Conservation (phyloP, 2,329 filamentous ascomycete species). For the Alternaria atra region DNA sequence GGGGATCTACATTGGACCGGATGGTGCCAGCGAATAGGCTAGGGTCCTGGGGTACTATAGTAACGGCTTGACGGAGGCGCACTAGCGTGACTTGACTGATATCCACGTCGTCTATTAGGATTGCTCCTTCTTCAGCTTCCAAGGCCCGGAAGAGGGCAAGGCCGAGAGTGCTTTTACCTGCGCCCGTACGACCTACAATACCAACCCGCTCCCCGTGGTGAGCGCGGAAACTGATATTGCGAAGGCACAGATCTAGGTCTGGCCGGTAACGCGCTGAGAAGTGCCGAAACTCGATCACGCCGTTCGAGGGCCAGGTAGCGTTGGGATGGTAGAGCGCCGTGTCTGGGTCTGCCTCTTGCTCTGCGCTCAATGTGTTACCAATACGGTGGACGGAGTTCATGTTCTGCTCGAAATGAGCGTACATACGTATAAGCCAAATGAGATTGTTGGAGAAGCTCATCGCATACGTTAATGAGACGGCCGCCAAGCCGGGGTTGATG, state of each 20-base stretch:
- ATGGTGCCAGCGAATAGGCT: slow-evolving; percentile 82
- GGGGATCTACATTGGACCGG: slow-evolving; percentile 79
- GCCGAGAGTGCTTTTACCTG: slow-evolving; percentile 84
- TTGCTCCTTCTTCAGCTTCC: slow-evolving; percentile 55
- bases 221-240: slow-evolving; percentile 68
- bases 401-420: slow-evolving; percentile 2
- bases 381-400: slow-evolving; percentile 3
- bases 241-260: slow-evolving; percentile 57
- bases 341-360: not conserved
- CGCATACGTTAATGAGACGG: not conserved
- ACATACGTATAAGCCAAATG: slow-evolving; percentile 1
- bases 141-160: slow-evolving; percentile 76
- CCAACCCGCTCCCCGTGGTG: slow-evolving; percentile 78
- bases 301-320: slow-evolving; percentile 77
- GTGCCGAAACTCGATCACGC: slow-evolving; percentile 65
- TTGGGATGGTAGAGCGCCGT: slow-evolving; percentile 52
- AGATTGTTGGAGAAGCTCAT: slow-evolving; percentile 5
- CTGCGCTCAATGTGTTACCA: not conserved
- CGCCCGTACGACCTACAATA: slow-evolving; percentile 80
- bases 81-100: slow-evolving; percentile 77
- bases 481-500: slow-evolving; percentile 1
- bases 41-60: slow-evolving; percentile 84
- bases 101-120: slow-evolving; percentile 58
- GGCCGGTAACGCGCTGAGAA: slow-evolving; percentile 59
- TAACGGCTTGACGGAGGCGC: slow-evolving; percentile 75